Evolutionary conservation across 176 grass and related monocot species (phyloP).

Genomic region (Zoysia pacifica): DNA sequence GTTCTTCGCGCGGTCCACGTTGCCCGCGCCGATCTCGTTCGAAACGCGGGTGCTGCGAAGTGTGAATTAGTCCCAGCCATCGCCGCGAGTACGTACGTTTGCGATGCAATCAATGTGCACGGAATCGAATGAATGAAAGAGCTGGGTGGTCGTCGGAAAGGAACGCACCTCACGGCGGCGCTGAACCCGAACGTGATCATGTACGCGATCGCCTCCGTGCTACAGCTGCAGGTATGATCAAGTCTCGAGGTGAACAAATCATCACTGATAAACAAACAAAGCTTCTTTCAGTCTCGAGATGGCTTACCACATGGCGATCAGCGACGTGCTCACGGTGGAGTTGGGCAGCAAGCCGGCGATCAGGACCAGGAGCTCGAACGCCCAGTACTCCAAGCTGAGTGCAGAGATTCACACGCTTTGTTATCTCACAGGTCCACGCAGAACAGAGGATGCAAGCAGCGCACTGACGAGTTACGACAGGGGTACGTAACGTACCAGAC

Average conservation of each 20-base stretch:
- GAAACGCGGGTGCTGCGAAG: constrained; percentile 71
- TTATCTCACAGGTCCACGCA: no score
- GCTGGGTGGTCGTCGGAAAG: not conserved
- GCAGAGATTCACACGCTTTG: no score
- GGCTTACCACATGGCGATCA: constrained; percentile 87
- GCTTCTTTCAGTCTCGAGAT: no score
- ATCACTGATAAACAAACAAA: no score
- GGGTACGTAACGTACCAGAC: constrained; percentile 62
- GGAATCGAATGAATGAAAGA: not conserved
- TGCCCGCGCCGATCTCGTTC: constrained; percentile 79
- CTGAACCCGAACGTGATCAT: constrained; percentile 92
- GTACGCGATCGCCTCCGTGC: constrained; percentile 77
- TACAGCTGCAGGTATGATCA: constrained; percentile 41
- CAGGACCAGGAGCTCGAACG: constrained; percentile 83
- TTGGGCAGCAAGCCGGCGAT: constrained; percentile 79
- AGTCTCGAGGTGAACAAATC: no score
- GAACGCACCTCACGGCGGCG: constrained; percentile 68
- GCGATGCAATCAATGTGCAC: not conserved
- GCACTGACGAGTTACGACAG: no score
- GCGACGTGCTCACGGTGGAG: constrained; percentile 76
- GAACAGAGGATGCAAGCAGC: no score
- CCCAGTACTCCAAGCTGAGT: constrained; percentile 81
- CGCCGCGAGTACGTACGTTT: not conserved
- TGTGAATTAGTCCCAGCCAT: no score
- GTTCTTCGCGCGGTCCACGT: constrained; percentile 63